Evolutionary conservation across 208 protist species (phyloP).

Genomic region (Wallacemonas rigidus): DNA sequence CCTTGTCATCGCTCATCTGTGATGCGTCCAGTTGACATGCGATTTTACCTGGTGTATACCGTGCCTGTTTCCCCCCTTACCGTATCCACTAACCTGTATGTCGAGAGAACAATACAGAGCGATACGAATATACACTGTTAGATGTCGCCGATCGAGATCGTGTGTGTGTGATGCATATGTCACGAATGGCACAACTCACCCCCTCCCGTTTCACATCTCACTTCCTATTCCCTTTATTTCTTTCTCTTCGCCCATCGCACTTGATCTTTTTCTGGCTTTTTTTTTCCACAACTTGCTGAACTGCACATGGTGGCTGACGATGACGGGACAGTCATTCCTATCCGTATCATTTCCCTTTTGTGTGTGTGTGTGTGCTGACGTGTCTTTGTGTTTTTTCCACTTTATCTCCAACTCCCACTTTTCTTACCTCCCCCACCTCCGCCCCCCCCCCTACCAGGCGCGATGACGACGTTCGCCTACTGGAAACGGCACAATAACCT

Average conservation of each 20-base stretch:
- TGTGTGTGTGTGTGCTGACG: constrained; percentile 1
- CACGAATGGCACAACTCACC: too few relatives aligned
- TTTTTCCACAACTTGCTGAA: background rate
- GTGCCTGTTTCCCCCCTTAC: too few relatives aligned
- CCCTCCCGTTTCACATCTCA: background rate
- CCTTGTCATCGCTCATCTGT: too few relatives aligned
- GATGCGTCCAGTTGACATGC: too few relatives aligned
- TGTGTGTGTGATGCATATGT: too few relatives aligned
- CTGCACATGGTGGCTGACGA: background rate
- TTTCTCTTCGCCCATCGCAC: constrained; percentile 5
- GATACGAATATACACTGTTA: too few relatives aligned
- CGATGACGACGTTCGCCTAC: constrained; percentile 9
- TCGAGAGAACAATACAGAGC: too few relatives aligned
- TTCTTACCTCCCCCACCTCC: constrained; percentile 12
- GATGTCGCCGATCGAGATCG: too few relatives aligned
- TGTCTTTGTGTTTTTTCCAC: constrained; percentile 6
- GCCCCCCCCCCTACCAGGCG: background rate
- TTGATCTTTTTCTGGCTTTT: constrained; percentile 3
- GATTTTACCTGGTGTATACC: too few relatives aligned
- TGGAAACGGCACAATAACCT: constrained; percentile 12
- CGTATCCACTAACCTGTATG: too few relatives aligned
- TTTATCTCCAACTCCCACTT: background rate
- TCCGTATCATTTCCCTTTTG: background rate
- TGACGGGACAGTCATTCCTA: background rate
- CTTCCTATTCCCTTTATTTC: constrained; percentile 7